phyloP scores from a whole-genome alignment of 108 stramenopile species.

The Pseudonitzschia delicatissima region DNA sequence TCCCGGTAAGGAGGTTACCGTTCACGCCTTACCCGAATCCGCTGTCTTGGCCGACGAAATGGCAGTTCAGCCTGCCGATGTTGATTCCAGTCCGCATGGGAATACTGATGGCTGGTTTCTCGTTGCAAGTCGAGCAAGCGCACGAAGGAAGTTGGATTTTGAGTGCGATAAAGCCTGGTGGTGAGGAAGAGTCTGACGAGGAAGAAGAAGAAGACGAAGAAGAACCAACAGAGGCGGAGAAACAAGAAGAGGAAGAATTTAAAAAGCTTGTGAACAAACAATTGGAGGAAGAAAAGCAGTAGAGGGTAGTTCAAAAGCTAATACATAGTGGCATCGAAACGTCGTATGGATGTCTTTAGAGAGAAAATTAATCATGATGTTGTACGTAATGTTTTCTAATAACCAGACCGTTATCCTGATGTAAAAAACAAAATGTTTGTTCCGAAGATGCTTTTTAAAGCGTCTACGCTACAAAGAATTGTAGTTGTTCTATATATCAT shows the following conservation, averaged over 20 bases:
- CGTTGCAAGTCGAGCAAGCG: constrained; percentile 4
- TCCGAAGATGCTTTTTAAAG: too few relatives aligned
- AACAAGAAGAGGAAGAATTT: neutral
- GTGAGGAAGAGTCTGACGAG: neutral
- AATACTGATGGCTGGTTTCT: neutral
- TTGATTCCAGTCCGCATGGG: constrained; percentile 12
- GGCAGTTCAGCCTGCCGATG: constrained; percentile 5
- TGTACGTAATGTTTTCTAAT: too few relatives aligned
- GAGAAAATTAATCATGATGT: too few relatives aligned
- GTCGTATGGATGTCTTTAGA: too few relatives aligned
- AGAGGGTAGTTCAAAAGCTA: too few relatives aligned
- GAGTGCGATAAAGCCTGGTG: constrained; percentile 1
- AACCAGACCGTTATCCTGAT: too few relatives aligned
- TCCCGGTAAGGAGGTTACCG: constrained; percentile 5
- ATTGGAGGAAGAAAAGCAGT: neutral
- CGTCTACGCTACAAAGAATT: too few relatives aligned
- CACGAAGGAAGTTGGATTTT: constrained; percentile 15
- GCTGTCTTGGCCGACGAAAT: constrained; percentile 14
- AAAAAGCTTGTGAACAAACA: neutral
- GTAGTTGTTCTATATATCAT: too few relatives aligned
- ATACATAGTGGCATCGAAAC: too few relatives aligned
- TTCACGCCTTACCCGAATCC: constrained; percentile 12
- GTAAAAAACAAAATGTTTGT: too few relatives aligned
- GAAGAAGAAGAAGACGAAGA: constrained; percentile 9
- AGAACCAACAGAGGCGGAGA: neutral